phyloP scores from a whole-genome alignment of 2,329 filamentous ascomycete species.

The Pyrenochaeta sp. region DNA sequence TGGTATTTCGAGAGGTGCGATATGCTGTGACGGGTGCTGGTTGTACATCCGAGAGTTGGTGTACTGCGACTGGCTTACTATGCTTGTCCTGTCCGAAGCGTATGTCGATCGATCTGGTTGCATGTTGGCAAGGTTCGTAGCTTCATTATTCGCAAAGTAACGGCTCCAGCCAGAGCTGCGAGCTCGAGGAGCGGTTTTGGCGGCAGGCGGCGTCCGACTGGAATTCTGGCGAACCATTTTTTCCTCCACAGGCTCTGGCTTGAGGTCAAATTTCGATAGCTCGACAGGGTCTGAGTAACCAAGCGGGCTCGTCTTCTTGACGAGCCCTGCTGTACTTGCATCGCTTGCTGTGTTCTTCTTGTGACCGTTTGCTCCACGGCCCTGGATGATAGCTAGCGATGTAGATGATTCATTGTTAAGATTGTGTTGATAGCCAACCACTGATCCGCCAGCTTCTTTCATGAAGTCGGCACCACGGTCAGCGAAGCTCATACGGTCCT shows the following conservation, averaged over 20 bases:
- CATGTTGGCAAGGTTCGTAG: slow-evolving; percentile 63
- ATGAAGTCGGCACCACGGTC: slow-evolving; percentile 62
- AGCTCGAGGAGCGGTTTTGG: slow-evolving; percentile 36
- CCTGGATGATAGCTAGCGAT: slow-evolving; percentile 61
- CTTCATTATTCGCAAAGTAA: slow-evolving; percentile 79
- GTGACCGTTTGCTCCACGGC: slow-evolving; percentile 61
- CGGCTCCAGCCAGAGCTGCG: slow-evolving; percentile 78
- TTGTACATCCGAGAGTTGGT: slow-evolving; percentile 66
- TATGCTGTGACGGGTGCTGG: slow-evolving; percentile 70
- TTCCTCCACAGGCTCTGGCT: slow-evolving; percentile 40
- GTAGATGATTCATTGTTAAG: slow-evolving; percentile 48
- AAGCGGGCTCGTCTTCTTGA: slow-evolving; percentile 61
- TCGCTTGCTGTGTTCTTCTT: slow-evolving; percentile 65
- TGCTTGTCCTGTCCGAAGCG: slow-evolving; percentile 50
- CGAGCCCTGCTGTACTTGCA: slow-evolving; percentile 67
- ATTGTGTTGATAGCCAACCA: slow-evolving; percentile 42
- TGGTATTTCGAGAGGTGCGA: slow-evolving; percentile 68
- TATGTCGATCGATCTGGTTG: slow-evolving; percentile 61
- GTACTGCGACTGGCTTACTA: slow-evolving; percentile 49
- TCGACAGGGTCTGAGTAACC: slow-evolving; percentile 53
- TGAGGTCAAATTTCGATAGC: slow-evolving; percentile 55
- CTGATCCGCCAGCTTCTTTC: slow-evolving; percentile 59
- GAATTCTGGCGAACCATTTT: slow-evolving; percentile 49
- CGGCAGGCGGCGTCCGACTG: slow-evolving; percentile 31
- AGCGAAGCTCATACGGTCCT: slow-evolving; percentile 59